Base-by-base conservation (phyloP, 129 eudicot genomes). In the Deinandra increscens region DNA sequence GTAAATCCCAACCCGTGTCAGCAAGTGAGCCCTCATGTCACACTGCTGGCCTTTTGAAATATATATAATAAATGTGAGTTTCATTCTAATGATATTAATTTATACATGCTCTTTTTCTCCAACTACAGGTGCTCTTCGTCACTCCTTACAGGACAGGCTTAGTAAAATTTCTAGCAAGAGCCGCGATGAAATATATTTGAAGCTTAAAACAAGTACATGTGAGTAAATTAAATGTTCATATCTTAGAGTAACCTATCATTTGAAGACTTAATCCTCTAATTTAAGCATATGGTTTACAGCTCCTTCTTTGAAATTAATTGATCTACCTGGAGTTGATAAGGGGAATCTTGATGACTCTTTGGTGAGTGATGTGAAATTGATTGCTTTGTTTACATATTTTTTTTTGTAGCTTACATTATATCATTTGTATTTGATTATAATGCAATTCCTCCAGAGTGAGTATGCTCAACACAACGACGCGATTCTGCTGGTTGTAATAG, bases 131-230 rank as follows among this genome's bases (percentile, higher is more conserved):
- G 95, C 95, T 46, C 92, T 93, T 50, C 88, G 99, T 38, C 99
- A 87, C 86, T 89, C 99, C 64, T 88, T 93, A 73, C 97, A 93
- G 73, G 99, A 89, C 43, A 85, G 95, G 70, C 87, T 93, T 29
- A 89, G 98, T 86, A 93, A 89, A 82, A 81, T 78, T 76, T 83
- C 97, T 23, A 81, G 95, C 82, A 93, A 89, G 81, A 89, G 81
- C 81, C 95, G 84, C 9, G 97, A 89, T 77, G 97, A 89, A 71
- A 93, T 93, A 78, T 84, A 68, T 81, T 60, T 93, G 80, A 89
- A 89, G 81, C 97, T 93, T 50, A 90, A 92, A 6, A 93, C 99
- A 49, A 89, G 99, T 85, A 93, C 97, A 80, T 96, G 99, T 93
- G 73, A 49, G 86, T 78, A 58, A 36, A 26, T 19, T 72, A 31